Evolutionary conservation across 306 rosid genomes (phyloP), one percentile per base, ranked within the genome.

Genomic region (Hylodesmum podocarpum): DNA sequence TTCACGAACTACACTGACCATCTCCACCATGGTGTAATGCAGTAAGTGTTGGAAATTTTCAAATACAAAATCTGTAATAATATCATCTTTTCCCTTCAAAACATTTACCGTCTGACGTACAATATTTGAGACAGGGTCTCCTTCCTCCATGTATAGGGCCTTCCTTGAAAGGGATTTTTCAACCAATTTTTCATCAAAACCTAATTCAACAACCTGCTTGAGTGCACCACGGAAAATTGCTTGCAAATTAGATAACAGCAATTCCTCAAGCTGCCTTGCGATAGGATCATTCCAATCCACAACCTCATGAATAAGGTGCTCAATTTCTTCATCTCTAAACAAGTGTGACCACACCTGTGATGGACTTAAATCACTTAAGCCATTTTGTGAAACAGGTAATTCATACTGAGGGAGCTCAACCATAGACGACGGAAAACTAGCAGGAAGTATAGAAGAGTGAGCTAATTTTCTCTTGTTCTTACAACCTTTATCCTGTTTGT

Each of bases 201-300:
- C 96, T 8, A 36, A 36, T 46, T 85, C 84, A 75, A 78, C 73
- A 82, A 87, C 49, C 83, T 39, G 74, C 70, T 40, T 82, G 11
- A 85, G 40, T n/a, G 90, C 93, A 66, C 76, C 75, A 28, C 22
- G 53, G 55, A 88, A 88, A 84, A 88, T 43, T 0, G 72, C 77
- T 68, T 75, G 78, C 91, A 88, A 80, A 74, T 87, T 84, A 10
- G 83, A 66, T 58, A 85, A 22, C 57, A 91, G 43, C 18, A 84
- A 57, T 44, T 80, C 87, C 81, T 87, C 91, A 49, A 91, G 88
- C 70, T 83, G 78, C 22, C 57, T 29, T 19, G 81, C 87, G 41
- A 85, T 76, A 9, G 89, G 88, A 80, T 88, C 89, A 59, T 73
- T 82, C 96, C 93, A 85, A 71, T 89, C 91, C 28, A 46, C 59